phyloP scores from a whole-genome alignment of 805 yeast species.

The Saturnispora hagleri region DNA sequence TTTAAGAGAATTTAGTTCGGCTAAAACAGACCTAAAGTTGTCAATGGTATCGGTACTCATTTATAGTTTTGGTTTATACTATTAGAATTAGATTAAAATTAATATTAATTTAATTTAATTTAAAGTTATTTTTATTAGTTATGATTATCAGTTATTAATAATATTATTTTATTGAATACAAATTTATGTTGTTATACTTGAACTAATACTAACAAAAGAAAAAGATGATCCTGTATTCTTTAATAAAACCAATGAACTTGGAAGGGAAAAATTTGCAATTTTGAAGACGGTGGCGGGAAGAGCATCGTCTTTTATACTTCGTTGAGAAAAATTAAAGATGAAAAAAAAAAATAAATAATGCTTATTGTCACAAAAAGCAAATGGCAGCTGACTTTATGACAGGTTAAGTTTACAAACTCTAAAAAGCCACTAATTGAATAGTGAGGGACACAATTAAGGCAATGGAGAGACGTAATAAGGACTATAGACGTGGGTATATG shows the following conservation, averaged over 20 bases:
- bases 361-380: neutral
- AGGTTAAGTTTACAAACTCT: neutral
- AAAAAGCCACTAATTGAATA: neutral
- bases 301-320: neutral
- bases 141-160: neutral
- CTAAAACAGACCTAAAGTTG: slow-evolving; percentile 39
- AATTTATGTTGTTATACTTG: neutral
- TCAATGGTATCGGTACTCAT: slow-evolving; percentile 1
- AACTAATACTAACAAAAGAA: neutral
- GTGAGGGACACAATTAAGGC: neutral
- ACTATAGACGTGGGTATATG: neutral
- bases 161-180: neutral
- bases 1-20: slow-evolving; percentile 48
- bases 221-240: neutral
- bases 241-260: neutral
- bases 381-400: neutral
- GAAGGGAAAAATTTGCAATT: slow-evolving; percentile 5
- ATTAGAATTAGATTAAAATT: neutral
- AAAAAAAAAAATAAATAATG: slow-evolving; percentile 11
- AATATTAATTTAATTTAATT: neutral
- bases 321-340: slow-evolving; percentile 2
- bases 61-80: neutral
- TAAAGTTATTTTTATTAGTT: neutral
- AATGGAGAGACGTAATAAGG: neutral
- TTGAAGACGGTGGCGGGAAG: neutral